A percentile compares a stretch with the other conserved stretches of the same genome.
phyloP scores from a whole-genome alignment of 2,329 filamentous ascomycete species.

The Parastagonospora avenae region DNA sequence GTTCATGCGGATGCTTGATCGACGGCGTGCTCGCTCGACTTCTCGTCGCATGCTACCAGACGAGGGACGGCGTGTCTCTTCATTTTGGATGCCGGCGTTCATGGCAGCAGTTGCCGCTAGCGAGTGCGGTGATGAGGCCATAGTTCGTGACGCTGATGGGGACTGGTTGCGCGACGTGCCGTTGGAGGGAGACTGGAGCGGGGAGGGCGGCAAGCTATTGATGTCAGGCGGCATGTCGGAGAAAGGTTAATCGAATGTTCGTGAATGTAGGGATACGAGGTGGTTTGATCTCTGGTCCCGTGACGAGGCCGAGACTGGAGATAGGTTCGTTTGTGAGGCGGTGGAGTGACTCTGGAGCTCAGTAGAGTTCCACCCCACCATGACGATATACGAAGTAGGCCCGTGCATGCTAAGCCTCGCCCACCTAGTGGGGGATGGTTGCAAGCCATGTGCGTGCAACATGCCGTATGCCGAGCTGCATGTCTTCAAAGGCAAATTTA shows the following conservation, averaged over 20 bases:
- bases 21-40: slow-evolving; percentile 59
- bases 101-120: slow-evolving; percentile 77
- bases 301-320: no score
- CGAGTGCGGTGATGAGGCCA: slow-evolving; percentile 68
- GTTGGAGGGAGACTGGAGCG: slow-evolving; percentile 41
- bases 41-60: slow-evolving; percentile 57
- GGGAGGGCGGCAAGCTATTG: slow-evolving; percentile 63
- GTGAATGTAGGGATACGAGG: no score
- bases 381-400: not conserved
- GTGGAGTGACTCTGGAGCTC: slow-evolving; percentile 12
- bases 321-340: not conserved
- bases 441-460: no score
- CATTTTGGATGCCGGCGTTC: slow-evolving; percentile 75
- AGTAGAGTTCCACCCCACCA: not conserved
- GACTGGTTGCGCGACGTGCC: slow-evolving; percentile 24
- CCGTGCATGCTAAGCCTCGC: not conserved
- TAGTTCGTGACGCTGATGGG: slow-evolving; percentile 48
- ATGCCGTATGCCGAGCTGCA: no score
- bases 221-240: slow-evolving; percentile 60
- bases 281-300: no score
- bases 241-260: no score
- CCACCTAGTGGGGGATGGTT: no score
- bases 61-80: slow-evolving; percentile 55
- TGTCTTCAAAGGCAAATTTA: no score
- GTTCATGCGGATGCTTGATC: slow-evolving; percentile 74